Percentiles rank a stretch among this genome's conserved stretches.
Evolutionary conservation across 176 grass and related monocot species (phyloP).

Genomic region (Dactylis glomerata): DNA sequence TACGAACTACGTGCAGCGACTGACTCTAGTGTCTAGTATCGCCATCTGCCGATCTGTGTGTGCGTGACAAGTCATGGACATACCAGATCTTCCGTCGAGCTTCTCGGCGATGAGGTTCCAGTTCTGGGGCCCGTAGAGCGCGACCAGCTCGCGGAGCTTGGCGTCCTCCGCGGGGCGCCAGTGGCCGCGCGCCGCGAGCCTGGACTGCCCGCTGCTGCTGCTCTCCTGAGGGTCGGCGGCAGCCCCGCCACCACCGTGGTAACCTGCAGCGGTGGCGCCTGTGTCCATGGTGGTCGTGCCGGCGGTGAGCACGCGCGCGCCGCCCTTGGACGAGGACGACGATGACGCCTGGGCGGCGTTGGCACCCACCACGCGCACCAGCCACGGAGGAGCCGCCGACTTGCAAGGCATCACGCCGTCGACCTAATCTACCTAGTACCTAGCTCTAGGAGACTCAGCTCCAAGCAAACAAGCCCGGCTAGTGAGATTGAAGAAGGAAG

Average conservation of each 20-base stretch:
- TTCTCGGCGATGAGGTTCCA: slow-evolving; percentile 96
- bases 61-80: neutral
- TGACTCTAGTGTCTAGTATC: too few species aligned
- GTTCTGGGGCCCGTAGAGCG: slow-evolving; percentile 79
- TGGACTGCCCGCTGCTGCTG: slow-evolving; percentile 58
- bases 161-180: slow-evolving; percentile 89
- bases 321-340: slow-evolving; percentile 51
- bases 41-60: neutral
- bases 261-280: slow-evolving; percentile 24
- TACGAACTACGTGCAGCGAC: neutral
- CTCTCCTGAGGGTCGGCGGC: slow-evolving; percentile 40
- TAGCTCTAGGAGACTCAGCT: neutral
- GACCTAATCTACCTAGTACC: neutral
- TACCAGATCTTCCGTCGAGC: slow-evolving; percentile 88
- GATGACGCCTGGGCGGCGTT: slow-evolving; percentile 50
- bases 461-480: neutral
- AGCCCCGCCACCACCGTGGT: slow-evolving; percentile 11
- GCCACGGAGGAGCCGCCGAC: slow-evolving; percentile 40
- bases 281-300: slow-evolving; percentile 46
- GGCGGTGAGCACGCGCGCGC: slow-evolving; percentile 29
- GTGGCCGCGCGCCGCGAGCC: slow-evolving; percentile 72
- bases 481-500: neutral
- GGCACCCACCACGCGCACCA: slow-evolving; percentile 25
- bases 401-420: slow-evolving; percentile 31
- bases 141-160: slow-evolving; percentile 86